Conservation (phyloP, 768 basidiomycete species). For the Boletus fagicola region DNA sequence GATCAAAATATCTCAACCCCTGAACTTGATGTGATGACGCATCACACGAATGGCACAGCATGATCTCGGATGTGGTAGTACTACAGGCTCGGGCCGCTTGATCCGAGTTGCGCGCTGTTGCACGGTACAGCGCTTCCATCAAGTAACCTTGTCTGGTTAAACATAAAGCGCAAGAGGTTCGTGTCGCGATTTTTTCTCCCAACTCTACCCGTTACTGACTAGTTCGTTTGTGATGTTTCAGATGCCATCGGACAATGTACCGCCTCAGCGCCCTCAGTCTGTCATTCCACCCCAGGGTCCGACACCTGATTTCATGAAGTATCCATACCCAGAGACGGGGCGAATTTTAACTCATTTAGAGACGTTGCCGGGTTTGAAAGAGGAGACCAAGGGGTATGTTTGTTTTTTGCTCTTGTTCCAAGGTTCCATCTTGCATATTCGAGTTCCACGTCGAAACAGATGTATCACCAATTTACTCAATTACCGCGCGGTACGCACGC, state of each 20-base stretch:
- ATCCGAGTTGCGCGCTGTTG: neutral
- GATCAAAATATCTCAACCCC: too few species aligned
- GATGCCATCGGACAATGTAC: conserved; percentile 16
- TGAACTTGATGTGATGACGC: too few species aligned
- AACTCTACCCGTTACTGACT: neutral
- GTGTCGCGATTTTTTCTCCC: neutral
- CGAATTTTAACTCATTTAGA: conserved; percentile 12
- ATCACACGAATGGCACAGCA: too few species aligned
- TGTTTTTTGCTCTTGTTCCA: too few species aligned
- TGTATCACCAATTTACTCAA: conserved; percentile 28
- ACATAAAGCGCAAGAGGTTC: neutral
- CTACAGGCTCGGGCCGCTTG: neutral
- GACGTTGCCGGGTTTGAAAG: conserved; percentile 7
- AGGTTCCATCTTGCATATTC: too few species aligned
- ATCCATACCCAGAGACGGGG: conserved; percentile 16
- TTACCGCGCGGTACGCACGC: conserved; percentile 27
- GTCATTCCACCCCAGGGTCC: neutral
- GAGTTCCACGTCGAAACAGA: too few species aligned
- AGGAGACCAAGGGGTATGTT: conserved; percentile 25
- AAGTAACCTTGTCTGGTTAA: neutral
- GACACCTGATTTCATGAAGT: conserved; percentile 17
- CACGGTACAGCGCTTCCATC: neutral
- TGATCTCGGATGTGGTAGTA: too few species aligned
- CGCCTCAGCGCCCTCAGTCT: neutral
- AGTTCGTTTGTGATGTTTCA: neutral